phyloP scores from a whole-genome alignment of 2,329 filamentous ascomycete genomes.

The Scedosporium aurantiacum region DNA sequence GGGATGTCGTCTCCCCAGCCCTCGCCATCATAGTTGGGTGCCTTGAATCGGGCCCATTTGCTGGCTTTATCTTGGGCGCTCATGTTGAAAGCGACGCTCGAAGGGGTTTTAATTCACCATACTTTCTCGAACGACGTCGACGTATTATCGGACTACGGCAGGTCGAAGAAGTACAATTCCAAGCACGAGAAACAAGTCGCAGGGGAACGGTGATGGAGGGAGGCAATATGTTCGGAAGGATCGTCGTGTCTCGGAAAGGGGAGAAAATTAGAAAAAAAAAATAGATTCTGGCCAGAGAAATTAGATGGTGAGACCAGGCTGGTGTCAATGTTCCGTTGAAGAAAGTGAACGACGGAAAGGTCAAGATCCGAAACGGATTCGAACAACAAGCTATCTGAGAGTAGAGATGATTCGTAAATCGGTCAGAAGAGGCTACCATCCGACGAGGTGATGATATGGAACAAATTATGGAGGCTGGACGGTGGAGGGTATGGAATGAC shows the following conservation, averaged over 20 bases:
- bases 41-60: constrained; percentile 90
- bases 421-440: background rate
- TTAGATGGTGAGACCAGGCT: too few species aligned
- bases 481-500: background rate
- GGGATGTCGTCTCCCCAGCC: constrained; percentile 66
- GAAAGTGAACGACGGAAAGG: background rate
- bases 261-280: too few species aligned
- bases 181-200: background rate
- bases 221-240: too few species aligned
- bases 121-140: background rate
- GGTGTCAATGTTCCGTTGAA: background rate
- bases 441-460: background rate
- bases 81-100: constrained; percentile 51
- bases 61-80: constrained; percentile 85
- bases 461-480: background rate
- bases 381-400: background rate
- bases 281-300: too few species aligned
- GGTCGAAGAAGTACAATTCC: background rate
- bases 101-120: constrained; percentile 8
- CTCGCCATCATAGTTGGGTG: constrained; percentile 79
- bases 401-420: background rate
- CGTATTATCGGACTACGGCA: background rate
- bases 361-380: background rate
- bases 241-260: too few species aligned
- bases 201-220: too few species aligned